Evolutionary conservation across 2,329 filamentous ascomycete genomes (phyloP).

Genomic region (Akanthomyces uredinophilus): DNA sequence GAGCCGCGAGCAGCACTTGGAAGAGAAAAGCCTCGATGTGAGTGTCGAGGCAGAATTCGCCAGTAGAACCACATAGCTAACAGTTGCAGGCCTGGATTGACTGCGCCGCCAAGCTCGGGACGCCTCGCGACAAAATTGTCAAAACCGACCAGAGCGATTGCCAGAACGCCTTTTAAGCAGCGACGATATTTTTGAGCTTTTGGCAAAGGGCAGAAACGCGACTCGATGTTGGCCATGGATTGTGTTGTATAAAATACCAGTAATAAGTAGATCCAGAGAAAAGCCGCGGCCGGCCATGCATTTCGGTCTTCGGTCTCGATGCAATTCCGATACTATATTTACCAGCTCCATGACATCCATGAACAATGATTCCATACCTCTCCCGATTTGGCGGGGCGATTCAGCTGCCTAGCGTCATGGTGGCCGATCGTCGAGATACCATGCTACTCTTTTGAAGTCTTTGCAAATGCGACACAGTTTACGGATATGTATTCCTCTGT

Average conservation of each 20-base stretch:
- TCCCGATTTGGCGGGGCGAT: slow-evolving; percentile 11
- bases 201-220: not conserved
- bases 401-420: not conserved
- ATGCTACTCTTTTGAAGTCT: not conserved
- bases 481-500: not conserved
- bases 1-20: slow-evolving; percentile 26
- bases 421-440: not conserved
- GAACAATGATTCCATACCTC: not conserved
- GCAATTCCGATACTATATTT: not conserved
- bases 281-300: too few species aligned
- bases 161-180: slow-evolving; percentile 6
- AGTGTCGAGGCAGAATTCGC: not conserved
- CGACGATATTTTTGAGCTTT: too few species aligned
- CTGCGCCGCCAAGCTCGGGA: slow-evolving; percentile 23
- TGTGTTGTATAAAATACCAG: too few species aligned
- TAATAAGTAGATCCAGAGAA: too few species aligned
- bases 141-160: slow-evolving; percentile 26
- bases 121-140: slow-evolving; percentile 22
- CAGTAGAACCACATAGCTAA: not conserved
- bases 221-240: not conserved
- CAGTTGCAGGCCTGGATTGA: slow-evolving; percentile 22
- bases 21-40: slow-evolving; percentile 25
- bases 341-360: not conserved
- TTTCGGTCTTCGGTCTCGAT: not conserved
- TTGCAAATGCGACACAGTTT: not conserved